Base-by-base conservation (phyloP, 2,329 filamentous ascomycete species). In the Colletotrichum orchidophilum region DNA sequence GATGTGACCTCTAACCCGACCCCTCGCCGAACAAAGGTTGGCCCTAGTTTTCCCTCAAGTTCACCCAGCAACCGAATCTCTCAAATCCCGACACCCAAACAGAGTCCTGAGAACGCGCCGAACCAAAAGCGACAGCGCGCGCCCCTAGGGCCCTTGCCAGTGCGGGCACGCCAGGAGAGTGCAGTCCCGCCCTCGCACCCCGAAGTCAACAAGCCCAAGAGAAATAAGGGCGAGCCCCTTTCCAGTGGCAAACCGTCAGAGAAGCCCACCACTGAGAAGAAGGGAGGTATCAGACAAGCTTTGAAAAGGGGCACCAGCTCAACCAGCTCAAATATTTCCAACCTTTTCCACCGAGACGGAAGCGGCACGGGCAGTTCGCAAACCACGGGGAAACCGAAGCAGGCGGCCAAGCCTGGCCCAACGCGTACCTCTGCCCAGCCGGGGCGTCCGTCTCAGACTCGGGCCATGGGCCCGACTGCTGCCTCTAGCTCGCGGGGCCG, bases 231-330 rank as follows among this genome's bases (percentile, higher is more conserved):
- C 9, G 73, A 81, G 3, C 69, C 77, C 64, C 63, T 54, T 61
- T 55, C 73, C 64, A 69, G 70, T 35, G 76, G 69, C 55, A 77
- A 66, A 50, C n/a, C 72, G 9, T 58, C 57, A 12, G 64, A 70
- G 2, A 81, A 78, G 29, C 29, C 74, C 1, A 60, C 74, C 0
- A 61, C 69, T 11, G 86, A 88, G 57, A 88, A 86, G 75, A 87
- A 80, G 70, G 76, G 78, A 1, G 80, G 84, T 1, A 78, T 90
- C 52, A 85, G 86, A 42, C 84, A 86, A 64, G 88, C 83, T 3
- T 77, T 91, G n/a, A 87, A 82, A 66, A 87, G 86, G 66, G 82
- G 86, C 2, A 80, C 85, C 7, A 81, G 81, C 26, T 83, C 86
- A 42, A 80, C 85, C 7, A 81, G 81, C 26, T 83, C 86, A 42